Evolutionary conservation across 441 rosid genomes (phyloP).

Genomic region (Corymbia citriodora): DNA sequence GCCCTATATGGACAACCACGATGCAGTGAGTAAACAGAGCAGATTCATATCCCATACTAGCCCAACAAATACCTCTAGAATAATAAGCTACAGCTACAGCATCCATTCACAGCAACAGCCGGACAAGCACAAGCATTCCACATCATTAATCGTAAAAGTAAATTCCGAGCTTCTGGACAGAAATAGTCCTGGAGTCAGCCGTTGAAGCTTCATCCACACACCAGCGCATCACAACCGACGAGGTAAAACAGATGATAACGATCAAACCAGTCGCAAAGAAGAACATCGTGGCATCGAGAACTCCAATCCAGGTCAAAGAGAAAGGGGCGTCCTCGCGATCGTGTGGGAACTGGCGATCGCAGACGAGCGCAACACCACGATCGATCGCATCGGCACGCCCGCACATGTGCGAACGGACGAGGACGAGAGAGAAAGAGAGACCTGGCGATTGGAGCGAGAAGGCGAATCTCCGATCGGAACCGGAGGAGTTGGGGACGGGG

Average conservation of each 20-base stretch:
- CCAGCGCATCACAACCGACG: background rate
- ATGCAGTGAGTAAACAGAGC: background rate
- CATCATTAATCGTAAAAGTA: background rate
- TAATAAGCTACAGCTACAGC: background rate
- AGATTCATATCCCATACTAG: background rate
- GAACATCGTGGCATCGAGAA: background rate
- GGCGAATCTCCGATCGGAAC: conserved; percentile 1
- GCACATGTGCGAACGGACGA: background rate
- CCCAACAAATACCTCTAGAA: background rate
- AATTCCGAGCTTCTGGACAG: background rate
- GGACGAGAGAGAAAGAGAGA: background rate
- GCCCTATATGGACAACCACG: conserved; percentile 26
- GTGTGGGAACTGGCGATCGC: background rate
- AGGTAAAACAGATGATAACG: background rate
- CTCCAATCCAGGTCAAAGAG: background rate
- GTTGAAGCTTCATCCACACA: background rate
- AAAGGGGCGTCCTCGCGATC: background rate
- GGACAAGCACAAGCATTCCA: too few species aligned
- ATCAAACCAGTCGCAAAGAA: background rate
- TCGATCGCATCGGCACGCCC: background rate
- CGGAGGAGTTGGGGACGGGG: conserved; percentile 7
- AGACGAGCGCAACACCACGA: background rate
- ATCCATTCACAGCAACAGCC: background rate
- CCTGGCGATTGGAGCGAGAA: background rate
- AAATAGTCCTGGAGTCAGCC: background rate